Evolutionary conservation across 805 yeast species (phyloP).

Genomic region (Candida boidinii): DNA sequence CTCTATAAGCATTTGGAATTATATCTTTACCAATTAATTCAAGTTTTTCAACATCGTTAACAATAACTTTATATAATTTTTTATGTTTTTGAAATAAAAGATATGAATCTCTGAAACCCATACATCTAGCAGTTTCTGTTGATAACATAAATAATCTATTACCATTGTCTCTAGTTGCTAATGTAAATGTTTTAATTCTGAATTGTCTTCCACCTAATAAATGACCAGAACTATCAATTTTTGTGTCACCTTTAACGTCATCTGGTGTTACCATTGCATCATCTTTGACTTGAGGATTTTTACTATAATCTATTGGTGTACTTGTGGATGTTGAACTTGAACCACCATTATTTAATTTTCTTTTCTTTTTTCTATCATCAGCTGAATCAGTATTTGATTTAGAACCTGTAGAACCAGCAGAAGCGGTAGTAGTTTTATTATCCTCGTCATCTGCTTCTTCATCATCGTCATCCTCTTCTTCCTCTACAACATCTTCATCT

Average conservation of each 20-base stretch:
- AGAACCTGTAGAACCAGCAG: slow-evolving; percentile 5
- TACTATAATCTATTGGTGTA: slow-evolving; percentile 52
- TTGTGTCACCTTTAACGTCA: slow-evolving; percentile 72
- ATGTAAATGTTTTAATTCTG: slow-evolving; percentile 60
- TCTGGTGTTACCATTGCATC: slow-evolving; percentile 75
- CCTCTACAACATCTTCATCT: slow-evolving; percentile 12
- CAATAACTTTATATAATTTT: slow-evolving; percentile 60
- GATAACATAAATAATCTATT: slow-evolving; percentile 77
- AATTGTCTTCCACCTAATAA: slow-evolving; percentile 67
- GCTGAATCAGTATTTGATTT: no score
- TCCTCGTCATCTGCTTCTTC: slow-evolving; percentile 18
- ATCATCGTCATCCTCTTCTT: slow-evolving; percentile 14
- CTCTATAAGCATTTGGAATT: slow-evolving; percentile 85
- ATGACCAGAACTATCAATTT: slow-evolving; percentile 60
- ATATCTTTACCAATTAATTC: slow-evolving; percentile 74
- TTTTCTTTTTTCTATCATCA: slow-evolving; percentile 21
- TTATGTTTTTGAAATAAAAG: slow-evolving; percentile 82
- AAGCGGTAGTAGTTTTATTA: slow-evolving; percentile 9
- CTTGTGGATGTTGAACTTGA: no score
- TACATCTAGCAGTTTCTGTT: slow-evolving; percentile 92
- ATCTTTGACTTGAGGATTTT: slow-evolving; percentile 53
- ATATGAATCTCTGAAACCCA: slow-evolving; percentile 90
- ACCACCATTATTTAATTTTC: slow-evolving; percentile 10
- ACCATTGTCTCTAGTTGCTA: slow-evolving; percentile 59
- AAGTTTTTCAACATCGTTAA: slow-evolving; percentile 70